Evolutionary conservation across 2,329 filamentous ascomycete species (phyloP), one percentile per base, ranked within the genome.

Genomic region (Colletotrichum camelliae): DNA sequence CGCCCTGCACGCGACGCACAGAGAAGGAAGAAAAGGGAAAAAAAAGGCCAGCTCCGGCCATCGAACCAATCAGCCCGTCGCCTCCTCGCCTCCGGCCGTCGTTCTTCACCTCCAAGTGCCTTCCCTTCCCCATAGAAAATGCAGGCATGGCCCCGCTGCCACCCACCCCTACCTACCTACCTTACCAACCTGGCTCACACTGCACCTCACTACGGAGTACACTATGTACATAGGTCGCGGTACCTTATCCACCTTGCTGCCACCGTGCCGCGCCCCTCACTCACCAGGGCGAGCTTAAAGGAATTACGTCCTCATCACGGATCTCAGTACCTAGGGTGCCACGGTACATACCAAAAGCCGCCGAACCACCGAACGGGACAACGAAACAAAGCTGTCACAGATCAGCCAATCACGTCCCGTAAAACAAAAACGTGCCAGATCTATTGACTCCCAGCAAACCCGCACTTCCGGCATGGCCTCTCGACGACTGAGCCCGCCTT

Each of bases 391-490:
- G 12, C 31, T 72, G 60, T 31, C 29, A 4, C 16, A 65, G 64
- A 74, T 76, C 13, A 24, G n/a, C 76, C 76, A 77, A 77, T 77
- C 62, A 71, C 21, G 13, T 15, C 5, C 33, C 13, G 21, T 21
- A 7, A 43, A 65, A 16, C 27, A 52, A 62, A 70, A 77, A 77
- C 76, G 76, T 77, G 76, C 76, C 69, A 74, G 76, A 71, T 75
- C 70, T 64, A 77, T 77, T 77, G 76, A 74, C 74, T 76, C 33
- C 61, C 61, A 72, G 74, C 58, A n/a, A 77, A 77, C 67, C 76
- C 76, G 76, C 67, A 48, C 64, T 70, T 75, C 72, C 76, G 74
- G 76, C 70, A 70, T 69, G 65, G 70, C 58, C 52, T 39, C 13
- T 16, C n/a, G 60, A 61, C 58, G 8, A 39, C 21, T 13, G 12